phyloP scores from a whole-genome alignment of 208 protist genomes.

The Crithidia sp. region DNA sequence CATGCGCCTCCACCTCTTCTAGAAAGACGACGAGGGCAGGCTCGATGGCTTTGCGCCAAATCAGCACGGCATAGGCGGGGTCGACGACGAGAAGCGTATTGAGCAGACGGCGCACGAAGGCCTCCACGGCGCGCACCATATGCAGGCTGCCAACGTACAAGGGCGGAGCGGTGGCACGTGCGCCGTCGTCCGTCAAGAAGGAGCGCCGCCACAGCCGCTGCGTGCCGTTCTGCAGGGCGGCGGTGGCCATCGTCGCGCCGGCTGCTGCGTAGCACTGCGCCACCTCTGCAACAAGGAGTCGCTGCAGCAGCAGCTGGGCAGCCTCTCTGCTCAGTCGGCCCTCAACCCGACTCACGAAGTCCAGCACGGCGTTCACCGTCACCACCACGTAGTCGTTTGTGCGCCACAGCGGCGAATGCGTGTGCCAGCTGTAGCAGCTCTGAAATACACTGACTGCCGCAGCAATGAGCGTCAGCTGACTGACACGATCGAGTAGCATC shows the following conservation, averaged over 20 bases:
- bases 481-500: neutral
- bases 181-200: conserved; percentile 32
- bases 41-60: conserved; percentile 27
- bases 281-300: conserved; percentile 31
- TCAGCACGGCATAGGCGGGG: conserved; percentile 6
- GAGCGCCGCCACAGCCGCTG: conserved; percentile 56
- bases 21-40: conserved; percentile 26
- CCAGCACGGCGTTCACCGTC: conserved; percentile 47
- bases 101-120: conserved; percentile 50
- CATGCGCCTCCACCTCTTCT: conserved; percentile 20
- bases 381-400: conserved; percentile 28
- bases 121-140: conserved; percentile 61
- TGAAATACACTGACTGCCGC: conserved; percentile 50
- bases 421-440: conserved; percentile 56
- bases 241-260: conserved; percentile 26
- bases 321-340: conserved; percentile 20
- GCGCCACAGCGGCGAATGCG: conserved; percentile 32
- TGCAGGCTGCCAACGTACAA: conserved; percentile 38
- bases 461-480: conserved; percentile 24
- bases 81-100: conserved; percentile 36
- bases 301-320: conserved; percentile 23
- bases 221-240: conserved; percentile 39
- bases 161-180: neutral
- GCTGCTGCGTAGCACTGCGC: conserved; percentile 34
- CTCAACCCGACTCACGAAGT: conserved; percentile 35